These are phyloP conservation scores for Nakazawaea siamensis DNA, from an alignment of 805 yeast genomes.

Conservation along the genomic window DNA sequence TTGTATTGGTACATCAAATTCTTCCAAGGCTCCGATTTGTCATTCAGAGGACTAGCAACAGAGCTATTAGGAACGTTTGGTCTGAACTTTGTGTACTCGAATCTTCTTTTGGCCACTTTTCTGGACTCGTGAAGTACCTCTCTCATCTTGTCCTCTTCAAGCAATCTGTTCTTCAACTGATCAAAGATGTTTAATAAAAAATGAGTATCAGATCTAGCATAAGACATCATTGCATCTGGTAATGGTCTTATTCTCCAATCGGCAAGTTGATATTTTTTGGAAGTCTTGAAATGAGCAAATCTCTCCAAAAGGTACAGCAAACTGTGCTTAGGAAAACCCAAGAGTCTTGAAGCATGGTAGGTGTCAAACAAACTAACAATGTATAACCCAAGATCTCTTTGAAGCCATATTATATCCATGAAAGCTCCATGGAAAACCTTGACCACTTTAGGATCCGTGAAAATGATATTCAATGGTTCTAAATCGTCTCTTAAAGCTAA, in stretches of 20 bases:
- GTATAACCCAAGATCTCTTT: slow-evolving; percentile 88
- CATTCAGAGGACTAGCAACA: slow-evolving; percentile 41
- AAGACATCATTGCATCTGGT: slow-evolving; percentile 62
- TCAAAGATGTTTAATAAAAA: slow-evolving; percentile 78
- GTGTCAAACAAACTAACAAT: slow-evolving; percentile 89
- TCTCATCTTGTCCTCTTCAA: slow-evolving; percentile 42
- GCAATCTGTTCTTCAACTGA: slow-evolving; percentile 53
- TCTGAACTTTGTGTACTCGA: slow-evolving; percentile 70
- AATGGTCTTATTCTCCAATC: slow-evolving; percentile 95
- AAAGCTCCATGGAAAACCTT: slow-evolving; percentile 95
- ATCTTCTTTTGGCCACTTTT: slow-evolving; percentile 70
- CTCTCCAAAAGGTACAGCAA: slow-evolving; percentile 77
- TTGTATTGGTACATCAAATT: slow-evolving; percentile 56
- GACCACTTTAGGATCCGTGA: slow-evolving; percentile 71
- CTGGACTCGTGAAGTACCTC: slow-evolving; percentile 69
- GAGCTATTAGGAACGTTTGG: slow-evolving; percentile 23
- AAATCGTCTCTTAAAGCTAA: slow-evolving; percentile 69
- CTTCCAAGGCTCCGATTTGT: slow-evolving; percentile 59
- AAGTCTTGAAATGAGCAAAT: slow-evolving; percentile 76
- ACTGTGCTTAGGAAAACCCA: slow-evolving; percentile 78
- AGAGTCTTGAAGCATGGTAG: slow-evolving; percentile 72
- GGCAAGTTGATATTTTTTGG: slow-evolving; percentile 91
- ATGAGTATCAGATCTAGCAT: slow-evolving; percentile 95
- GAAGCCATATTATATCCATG: slow-evolving; percentile 96
- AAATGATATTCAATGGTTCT: slow-evolving; percentile 56